Conservation (phyloP, 2,329 filamentous ascomycete genomes). For the Aureobasidium subglaciale region DNA sequence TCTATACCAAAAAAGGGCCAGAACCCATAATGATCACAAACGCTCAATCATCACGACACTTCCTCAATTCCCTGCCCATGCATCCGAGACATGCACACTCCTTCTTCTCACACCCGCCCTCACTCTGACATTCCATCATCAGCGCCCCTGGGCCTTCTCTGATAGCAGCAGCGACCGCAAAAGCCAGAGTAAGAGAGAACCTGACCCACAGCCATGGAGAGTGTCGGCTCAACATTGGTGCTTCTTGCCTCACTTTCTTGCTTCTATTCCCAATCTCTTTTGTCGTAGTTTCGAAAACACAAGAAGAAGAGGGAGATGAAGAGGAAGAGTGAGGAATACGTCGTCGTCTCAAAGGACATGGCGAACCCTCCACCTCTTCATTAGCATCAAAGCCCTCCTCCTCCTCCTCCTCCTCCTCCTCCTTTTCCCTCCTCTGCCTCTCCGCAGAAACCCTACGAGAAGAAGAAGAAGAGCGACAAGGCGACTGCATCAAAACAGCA, state of each 20-base stretch:
- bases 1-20: not conserved
- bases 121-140: not conserved
- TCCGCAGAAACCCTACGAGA: not conserved
- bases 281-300: no score
- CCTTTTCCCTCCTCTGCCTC: not conserved
- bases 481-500: not conserved
- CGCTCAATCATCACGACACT: not conserved
- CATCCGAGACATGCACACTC: not conserved
- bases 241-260: not conserved
- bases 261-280: no score
- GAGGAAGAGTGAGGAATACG: no score
- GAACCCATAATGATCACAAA: no score
- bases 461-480: not conserved
- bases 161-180: conserved; percentile 43
- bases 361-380: no score
- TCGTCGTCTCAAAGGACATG: no score
- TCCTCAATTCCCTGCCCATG: not conserved
- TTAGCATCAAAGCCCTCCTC: no score
- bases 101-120: not conserved
- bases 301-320: no score
- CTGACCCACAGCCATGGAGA: conserved; percentile 40
- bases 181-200: conserved; percentile 41
- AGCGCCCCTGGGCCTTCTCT: conserved; percentile 39
- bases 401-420: no score
- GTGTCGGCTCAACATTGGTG: conserved; percentile 19